Evolutionary conservation across 371 early-diverging fungal genomes (phyloP), one percentile per base, ranked within the genome.

Genomic region (Mortierella sp.): DNA sequence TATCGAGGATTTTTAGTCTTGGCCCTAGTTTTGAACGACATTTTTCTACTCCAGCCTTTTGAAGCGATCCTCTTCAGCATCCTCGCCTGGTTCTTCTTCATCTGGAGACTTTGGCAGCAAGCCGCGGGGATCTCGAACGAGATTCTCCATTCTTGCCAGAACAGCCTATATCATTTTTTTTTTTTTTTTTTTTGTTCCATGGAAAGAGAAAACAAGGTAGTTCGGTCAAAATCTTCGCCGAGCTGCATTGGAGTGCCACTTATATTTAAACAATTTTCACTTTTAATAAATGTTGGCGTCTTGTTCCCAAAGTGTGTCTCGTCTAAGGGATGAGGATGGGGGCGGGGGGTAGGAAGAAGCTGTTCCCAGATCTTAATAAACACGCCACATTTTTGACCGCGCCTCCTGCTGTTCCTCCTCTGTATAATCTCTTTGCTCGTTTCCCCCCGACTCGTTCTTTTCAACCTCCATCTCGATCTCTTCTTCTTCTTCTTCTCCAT

Each of bases 331-430:
- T 37, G 6, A 6, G 37, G 37, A 12, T 6, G 21, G 21, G 12
- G 21, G 12, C 15, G 21, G 49, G 11, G 8, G 49, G 24, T 24
- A 17, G 7, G 4, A 26, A 21, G 9, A 37, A 30, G 21, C 21
- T 46, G n/a, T 32, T 31, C 43, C 19, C 32, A 12, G 15, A 6
- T 50, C 28, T 63, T 52, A 73, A 43, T 73, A 67, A 54, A 30
- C 63, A 2, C 72, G 56, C 72, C 72, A 72, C 72, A 72, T 72
- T 49, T 72, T 72, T n/a, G 72, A 65, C 24, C 72, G 56, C n/a
- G 67, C 73, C 46, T 61, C 67, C 56, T 66, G 73, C 24, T 34
- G n/a, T 47, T 66, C 48, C 17, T 72, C 72, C 34, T 72, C 72
- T 14, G 66, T 61, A 24, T 49, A 58, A 27, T 59, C 56, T 31